Evolutionary conservation across 1,284 basidiomycete species (phyloP).

Genomic region (Neolentinus lepideus): DNA sequence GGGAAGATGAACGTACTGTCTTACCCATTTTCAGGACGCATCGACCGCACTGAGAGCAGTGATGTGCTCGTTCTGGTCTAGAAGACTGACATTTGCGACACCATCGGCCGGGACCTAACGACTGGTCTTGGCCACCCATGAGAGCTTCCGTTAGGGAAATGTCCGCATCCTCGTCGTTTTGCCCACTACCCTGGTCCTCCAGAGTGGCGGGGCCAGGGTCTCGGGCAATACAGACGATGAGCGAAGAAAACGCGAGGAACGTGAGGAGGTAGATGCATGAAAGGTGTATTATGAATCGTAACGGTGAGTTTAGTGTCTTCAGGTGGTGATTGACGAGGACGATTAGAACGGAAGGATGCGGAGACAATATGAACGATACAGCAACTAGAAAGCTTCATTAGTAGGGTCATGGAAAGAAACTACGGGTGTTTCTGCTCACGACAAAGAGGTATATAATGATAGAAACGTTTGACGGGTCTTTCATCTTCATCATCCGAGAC

Average conservation of each 20-base stretch:
- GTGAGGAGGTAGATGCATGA: conserved; percentile 51
- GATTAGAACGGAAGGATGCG: conserved; percentile 65
- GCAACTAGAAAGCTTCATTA: conserved; percentile 33
- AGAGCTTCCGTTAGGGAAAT: conserved; percentile 56
- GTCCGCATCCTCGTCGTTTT: conserved; percentile 32
- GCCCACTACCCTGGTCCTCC: conserved; percentile 19
- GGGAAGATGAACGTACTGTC: conserved; percentile 19
- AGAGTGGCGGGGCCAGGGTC: conserved; percentile 62
- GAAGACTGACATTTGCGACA: conserved; percentile 71
- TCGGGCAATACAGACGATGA: conserved; percentile 62
- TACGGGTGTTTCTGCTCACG: conserved; percentile 27
- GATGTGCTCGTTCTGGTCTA: conserved; percentile 81
- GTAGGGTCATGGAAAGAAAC: neutral
- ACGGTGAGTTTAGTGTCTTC: conserved; percentile 37
- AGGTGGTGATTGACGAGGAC: conserved; percentile 63
- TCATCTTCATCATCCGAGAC: neutral
- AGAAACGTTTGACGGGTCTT: conserved; percentile 10
- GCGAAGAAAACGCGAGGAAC: conserved; percentile 60
- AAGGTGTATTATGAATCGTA: conserved; percentile 46
- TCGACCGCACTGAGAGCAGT: conserved; percentile 70
- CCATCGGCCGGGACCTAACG: conserved; percentile 54
- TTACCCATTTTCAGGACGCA: conserved; percentile 85
- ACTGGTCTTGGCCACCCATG: conserved; percentile 36
- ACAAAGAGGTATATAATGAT: conserved; percentile 48
- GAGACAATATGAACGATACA: conserved; percentile 52